Conservation (phyloP, 2,329 filamentous ascomycete genomes). For the Emydomyces testavorans region DNA sequence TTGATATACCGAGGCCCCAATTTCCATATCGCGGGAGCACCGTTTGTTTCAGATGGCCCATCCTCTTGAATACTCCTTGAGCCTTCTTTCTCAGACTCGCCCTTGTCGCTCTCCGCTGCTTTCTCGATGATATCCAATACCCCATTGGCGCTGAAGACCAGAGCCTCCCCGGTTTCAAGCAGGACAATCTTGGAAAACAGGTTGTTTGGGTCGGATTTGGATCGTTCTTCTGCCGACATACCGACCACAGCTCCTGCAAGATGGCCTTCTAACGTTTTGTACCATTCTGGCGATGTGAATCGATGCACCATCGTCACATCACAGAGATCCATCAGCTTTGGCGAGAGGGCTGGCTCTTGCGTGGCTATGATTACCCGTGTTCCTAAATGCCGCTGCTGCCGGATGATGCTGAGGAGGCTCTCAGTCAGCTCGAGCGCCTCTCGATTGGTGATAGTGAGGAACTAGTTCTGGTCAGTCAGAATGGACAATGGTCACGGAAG, state of each 20-base stretch:
- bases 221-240: conserved; percentile 17
- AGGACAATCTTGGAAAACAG: conserved; percentile 39
- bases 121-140: conserved; percentile 26
- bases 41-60: neutral
- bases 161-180: conserved; percentile 39
- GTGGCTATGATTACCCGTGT: conserved; percentile 60
- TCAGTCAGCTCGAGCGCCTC: conserved; percentile 51
- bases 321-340: conserved; percentile 57
- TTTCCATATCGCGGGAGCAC: conserved; percentile 5
- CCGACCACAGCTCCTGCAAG: conserved; percentile 35
- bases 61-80: neutral
- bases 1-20: conserved; percentile 28
- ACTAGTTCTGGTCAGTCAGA: conserved; percentile 29
- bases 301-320: conserved; percentile 61
- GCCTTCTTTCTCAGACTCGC: neutral
- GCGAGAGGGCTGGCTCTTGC: conserved; percentile 63
- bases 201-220: conserved; percentile 17
- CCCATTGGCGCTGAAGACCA: conserved; percentile 40
- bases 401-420: conserved; percentile 50
- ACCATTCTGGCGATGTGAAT: conserved; percentile 58
- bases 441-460: conserved; percentile 45
- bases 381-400: conserved; percentile 59
- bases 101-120: neutral
- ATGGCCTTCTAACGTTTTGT: conserved; percentile 36
- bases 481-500: neutral